Evolutionary conservation across 1,284 basidiomycete species (phyloP).

Genomic region (Leccinum ponderosum): DNA sequence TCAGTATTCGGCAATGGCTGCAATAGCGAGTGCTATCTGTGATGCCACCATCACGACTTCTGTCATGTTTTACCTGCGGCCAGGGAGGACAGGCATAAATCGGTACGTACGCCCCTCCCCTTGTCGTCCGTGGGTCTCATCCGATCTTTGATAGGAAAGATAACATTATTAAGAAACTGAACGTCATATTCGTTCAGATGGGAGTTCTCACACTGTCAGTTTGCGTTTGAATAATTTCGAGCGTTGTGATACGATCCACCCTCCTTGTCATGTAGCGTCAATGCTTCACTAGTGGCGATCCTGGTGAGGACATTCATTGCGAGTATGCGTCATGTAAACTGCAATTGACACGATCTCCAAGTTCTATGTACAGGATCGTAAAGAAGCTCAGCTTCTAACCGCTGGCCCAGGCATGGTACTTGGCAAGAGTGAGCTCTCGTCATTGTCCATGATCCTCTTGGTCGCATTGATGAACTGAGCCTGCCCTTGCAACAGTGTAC

Average conservation of each 20-base stretch:
- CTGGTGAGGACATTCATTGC: constrained; percentile 10
- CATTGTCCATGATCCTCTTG: background rate
- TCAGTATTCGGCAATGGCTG: constrained; percentile 10
- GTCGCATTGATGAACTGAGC: background rate
- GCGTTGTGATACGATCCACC: background rate
- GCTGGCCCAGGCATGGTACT: constrained; percentile 12
- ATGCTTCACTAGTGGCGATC: constrained; percentile 7
- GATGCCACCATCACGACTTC: constrained; percentile 22
- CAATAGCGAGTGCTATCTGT: constrained; percentile 19
- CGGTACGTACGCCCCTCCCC: constrained; percentile 8
- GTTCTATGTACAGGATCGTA: constrained; percentile 14
- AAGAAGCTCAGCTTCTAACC: constrained; percentile 1
- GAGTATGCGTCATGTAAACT: background rate
- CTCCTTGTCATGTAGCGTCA: constrained; percentile 12
- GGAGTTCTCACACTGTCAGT: constrained; percentile 25
- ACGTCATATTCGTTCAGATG: constrained; percentile 24
- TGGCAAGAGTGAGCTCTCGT: constrained; percentile 14
- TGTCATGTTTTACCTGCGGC: constrained; percentile 22
- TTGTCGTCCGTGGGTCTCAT: background rate
- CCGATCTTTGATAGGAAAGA: background rate
- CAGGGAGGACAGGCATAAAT: constrained; percentile 9
- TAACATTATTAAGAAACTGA: constrained; percentile 16
- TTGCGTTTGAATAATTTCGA: background rate
- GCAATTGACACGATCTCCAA: background rate
- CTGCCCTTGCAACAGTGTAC: constrained; percentile 7